These are phyloP conservation scores for Fusarium setosum DNA, from an alignment of 2,329 filamentous ascomycete species.

Conservation along the genomic window DNA sequence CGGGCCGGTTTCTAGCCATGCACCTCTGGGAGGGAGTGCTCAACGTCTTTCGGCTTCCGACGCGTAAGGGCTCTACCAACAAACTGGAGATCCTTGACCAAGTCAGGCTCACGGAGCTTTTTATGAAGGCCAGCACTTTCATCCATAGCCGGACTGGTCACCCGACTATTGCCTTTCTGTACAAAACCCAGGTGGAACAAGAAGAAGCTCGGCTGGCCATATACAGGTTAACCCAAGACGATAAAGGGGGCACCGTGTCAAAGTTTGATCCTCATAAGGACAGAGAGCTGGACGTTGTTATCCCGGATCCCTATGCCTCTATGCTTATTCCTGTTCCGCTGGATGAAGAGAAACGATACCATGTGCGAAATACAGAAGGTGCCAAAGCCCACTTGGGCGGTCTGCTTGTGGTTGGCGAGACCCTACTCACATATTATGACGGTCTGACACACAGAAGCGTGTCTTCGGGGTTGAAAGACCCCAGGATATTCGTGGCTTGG, in stretches of 20 bases:
- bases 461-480: slow-evolving; percentile 73
- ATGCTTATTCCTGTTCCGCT: slow-evolving; percentile 73
- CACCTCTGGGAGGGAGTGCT: slow-evolving; percentile 71
- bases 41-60: slow-evolving; percentile 64
- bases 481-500: slow-evolving; percentile 93
- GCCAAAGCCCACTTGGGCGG: slow-evolving; percentile 73
- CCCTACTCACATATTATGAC: slow-evolving; percentile 86
- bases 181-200: slow-evolving; percentile 63
- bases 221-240: slow-evolving; percentile 69
- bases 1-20: slow-evolving; percentile 69
- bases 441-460: slow-evolving; percentile 77
- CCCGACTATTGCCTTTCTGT: slow-evolving; percentile 68
- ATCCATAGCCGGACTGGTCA: slow-evolving; percentile 68
- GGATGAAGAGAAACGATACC: slow-evolving; percentile 69
- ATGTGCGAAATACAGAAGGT: slow-evolving; percentile 64
- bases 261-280: slow-evolving; percentile 67
- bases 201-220: slow-evolving; percentile 67
- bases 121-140: slow-evolving; percentile 68
- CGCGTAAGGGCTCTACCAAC: slow-evolving; percentile 56
- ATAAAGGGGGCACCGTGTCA: slow-evolving; percentile 65
- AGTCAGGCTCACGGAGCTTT: slow-evolving; percentile 68
- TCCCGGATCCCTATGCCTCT: slow-evolving; percentile 66
- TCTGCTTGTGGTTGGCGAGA: slow-evolving; percentile 81
- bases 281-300: slow-evolving; percentile 64
- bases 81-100: slow-evolving; percentile 64